phyloP scores from a whole-genome alignment of 1,284 basidiomycete genomes.

The Boletus sp. region DNA sequence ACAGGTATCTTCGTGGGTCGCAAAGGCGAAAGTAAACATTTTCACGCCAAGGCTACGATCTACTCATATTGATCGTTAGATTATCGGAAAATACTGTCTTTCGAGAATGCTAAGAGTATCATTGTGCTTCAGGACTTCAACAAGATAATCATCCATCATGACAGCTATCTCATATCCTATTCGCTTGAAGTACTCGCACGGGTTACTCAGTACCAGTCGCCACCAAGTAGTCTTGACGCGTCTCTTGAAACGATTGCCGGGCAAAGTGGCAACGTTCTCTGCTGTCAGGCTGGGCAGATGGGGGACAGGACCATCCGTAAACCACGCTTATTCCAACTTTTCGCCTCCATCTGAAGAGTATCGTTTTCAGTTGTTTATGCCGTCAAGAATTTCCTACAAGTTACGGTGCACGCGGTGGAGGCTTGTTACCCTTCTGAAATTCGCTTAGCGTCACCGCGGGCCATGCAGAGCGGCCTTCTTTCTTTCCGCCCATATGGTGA shows the following conservation, averaged over 20 bases:
- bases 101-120: constrained; percentile 48
- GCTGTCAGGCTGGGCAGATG: constrained; percentile 55
- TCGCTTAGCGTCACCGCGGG: constrained; percentile 33
- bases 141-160: constrained; percentile 61
- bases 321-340: constrained; percentile 10
- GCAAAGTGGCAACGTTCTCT: constrained; percentile 47
- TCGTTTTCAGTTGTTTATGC: constrained; percentile 58
- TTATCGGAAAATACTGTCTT: constrained; percentile 51
- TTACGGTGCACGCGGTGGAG: constrained; percentile 48
- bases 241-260: constrained; percentile 57
- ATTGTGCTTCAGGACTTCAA: constrained; percentile 58
- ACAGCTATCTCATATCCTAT: constrained; percentile 57
- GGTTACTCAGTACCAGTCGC: constrained; percentile 46
- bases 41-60: constrained; percentile 2
- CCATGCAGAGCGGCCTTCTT: constrained; percentile 22
- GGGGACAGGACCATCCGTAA: constrained; percentile 51
- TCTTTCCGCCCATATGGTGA: constrained; percentile 61
- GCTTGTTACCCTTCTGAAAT: constrained; percentile 32
- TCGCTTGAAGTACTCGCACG: constrained; percentile 65
- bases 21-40: constrained; percentile 46
- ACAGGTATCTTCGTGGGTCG: constrained; percentile 63
- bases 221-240: constrained; percentile 45
- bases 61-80: constrained; percentile 36
- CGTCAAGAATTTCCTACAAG: constrained; percentile 56
- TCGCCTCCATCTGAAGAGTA: constrained; percentile 9